Evolutionary conservation across 2,329 filamentous ascomycete species (phyloP).

Genomic region (Phyllosticta citriasiana): DNA sequence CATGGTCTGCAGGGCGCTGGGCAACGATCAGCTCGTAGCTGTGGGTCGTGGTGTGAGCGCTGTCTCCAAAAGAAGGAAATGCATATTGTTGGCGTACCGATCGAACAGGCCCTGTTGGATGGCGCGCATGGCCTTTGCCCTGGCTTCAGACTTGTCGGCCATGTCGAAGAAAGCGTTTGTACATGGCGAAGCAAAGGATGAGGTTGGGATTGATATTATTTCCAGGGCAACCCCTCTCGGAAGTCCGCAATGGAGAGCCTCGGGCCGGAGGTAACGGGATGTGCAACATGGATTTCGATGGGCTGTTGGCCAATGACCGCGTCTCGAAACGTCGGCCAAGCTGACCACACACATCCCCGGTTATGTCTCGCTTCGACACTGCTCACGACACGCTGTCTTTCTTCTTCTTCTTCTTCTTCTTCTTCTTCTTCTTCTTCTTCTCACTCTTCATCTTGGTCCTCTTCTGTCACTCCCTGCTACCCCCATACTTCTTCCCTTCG

Average conservation of each 20-base stretch:
- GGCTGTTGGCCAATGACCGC: background rate
- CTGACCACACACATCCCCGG: background rate
- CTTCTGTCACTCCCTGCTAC: background rate
- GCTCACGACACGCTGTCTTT: background rate
- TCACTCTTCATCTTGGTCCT: background rate
- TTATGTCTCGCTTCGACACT: background rate
- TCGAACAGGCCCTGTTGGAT: slow-evolving; percentile 27
- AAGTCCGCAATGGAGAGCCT: slow-evolving; percentile 4
- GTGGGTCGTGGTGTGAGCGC: background rate
- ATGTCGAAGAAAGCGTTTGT: slow-evolving; percentile 12
- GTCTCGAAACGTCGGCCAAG: background rate
- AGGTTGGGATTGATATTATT: background rate
- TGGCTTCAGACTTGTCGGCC: slow-evolving; percentile 16
- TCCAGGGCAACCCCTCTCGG: background rate
- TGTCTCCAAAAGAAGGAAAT: background rate
- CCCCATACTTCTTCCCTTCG: background rate
- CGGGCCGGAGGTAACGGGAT: slow-evolving; percentile 1
- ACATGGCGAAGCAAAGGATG: background rate
- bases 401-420: background rate
- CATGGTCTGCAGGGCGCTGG: slow-evolving; percentile 21
- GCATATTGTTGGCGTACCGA: slow-evolving; percentile 8
- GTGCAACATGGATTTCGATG: background rate
- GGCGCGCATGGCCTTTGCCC: slow-evolving; percentile 25
- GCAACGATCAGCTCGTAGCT: slow-evolving; percentile 24
- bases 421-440: background rate